Percentiles rank a stretch among this genome's conserved stretches.
Evolutionary conservation across 1,284 basidiomycete genomes (phyloP).

Genomic region (Xanthoconium separans): DNA sequence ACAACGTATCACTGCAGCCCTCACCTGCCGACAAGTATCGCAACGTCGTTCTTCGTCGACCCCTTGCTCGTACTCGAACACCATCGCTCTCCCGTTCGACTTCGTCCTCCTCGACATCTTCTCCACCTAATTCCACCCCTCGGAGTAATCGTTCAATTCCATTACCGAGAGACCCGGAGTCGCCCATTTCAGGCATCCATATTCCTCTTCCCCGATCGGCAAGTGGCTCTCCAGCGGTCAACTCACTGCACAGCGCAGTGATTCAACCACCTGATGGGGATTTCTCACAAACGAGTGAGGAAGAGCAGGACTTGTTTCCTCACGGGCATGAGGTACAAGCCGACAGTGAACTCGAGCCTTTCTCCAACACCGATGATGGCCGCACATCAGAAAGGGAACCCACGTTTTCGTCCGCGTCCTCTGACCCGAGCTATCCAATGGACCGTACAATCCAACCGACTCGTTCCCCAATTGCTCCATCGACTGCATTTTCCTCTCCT

Average conservation of each 20-base stretch:
- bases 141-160: slow-evolving; percentile 49
- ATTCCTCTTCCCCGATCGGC: slow-evolving; percentile 57
- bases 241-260: slow-evolving; percentile 26
- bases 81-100: slow-evolving; percentile 69
- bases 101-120: slow-evolving; percentile 60
- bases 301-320: slow-evolving; percentile 9
- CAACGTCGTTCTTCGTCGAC: slow-evolving; percentile 58
- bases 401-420: slow-evolving; percentile 64
- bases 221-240: slow-evolving; percentile 46
- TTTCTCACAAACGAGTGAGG: slow-evolving; percentile 15
- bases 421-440: slow-evolving; percentile 28
- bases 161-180: slow-evolving; percentile 39
- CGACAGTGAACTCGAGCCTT: slow-evolving; percentile 26
- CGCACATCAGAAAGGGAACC: slow-evolving; percentile 47
- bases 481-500: slow-evolving; percentile 42
- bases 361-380: slow-evolving; percentile 20
- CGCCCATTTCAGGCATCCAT: slow-evolving; percentile 47
- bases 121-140: slow-evolving; percentile 65
- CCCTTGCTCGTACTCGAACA: slow-evolving; percentile 58
- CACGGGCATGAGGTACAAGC: slow-evolving; percentile 6
- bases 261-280: slow-evolving; percentile 22
- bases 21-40: slow-evolving; percentile 68
- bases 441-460: slow-evolving; percentile 25
- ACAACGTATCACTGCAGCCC: slow-evolving; percentile 37
- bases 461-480: slow-evolving; percentile 24